Conservation (phyloP, 2,329 filamentous ascomycete genomes). For the Neocucurbitaria cava region DNA sequence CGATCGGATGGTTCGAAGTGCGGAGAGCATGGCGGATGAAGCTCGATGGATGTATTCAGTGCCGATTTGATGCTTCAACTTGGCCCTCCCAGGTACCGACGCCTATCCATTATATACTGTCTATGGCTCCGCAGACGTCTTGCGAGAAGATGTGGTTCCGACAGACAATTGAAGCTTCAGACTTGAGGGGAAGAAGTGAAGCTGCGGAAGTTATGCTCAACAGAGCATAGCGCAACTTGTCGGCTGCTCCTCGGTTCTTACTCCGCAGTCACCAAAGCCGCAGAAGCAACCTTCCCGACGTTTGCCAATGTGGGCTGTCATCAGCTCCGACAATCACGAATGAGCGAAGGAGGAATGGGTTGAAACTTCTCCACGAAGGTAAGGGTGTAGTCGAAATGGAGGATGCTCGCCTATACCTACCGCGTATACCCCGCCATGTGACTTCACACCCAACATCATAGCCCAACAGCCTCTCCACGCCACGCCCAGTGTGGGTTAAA, state of each 20-base stretch:
- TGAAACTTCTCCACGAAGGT: conserved; percentile 8
- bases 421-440: conserved; percentile 22
- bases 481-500: conserved; percentile 28
- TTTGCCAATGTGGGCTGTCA: conserved; percentile 16
- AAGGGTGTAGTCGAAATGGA: conserved; percentile 8
- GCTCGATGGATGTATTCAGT: conserved; percentile 4
- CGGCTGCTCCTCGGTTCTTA: conserved; percentile 10
- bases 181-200: conserved; percentile 17
- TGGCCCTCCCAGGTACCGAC: conserved; percentile 12
- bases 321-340: conserved; percentile 20
- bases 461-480: conserved; percentile 11
- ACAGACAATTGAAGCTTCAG: conserved; percentile 20
- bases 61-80: conserved; percentile 10
- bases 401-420: conserved; percentile 20
- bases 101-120: conserved; percentile 28
- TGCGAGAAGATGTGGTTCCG: conserved; percentile 19
- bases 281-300: conserved; percentile 25
- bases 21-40: conserved; percentile 35
- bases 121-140: conserved; percentile 9
- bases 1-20: conserved; percentile 35
- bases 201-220: conserved; percentile 29
- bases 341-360: conserved; percentile 17
- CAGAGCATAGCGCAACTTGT: conserved; percentile 13
- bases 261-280: conserved; percentile 9
- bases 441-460: conserved; percentile 13